Conservation (phyloP, 345 rosid genomes). For the Eucalyptus melliodora region DNA sequence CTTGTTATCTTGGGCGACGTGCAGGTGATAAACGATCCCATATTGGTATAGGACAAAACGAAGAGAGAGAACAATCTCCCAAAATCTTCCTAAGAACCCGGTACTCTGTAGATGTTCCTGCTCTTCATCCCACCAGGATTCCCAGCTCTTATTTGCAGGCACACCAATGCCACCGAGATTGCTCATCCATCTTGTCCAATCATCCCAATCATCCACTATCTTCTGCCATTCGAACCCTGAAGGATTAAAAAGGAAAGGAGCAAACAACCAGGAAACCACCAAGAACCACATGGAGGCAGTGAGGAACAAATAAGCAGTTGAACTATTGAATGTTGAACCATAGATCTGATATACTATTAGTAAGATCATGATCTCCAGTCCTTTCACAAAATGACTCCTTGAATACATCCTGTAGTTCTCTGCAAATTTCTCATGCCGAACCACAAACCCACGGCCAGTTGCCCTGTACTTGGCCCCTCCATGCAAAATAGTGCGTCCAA, state of each 20-base stretch:
- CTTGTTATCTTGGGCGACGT: constrained; percentile 38
- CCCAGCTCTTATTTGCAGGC: constrained; percentile 93
- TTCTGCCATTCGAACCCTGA: constrained; percentile 99
- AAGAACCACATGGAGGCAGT: constrained; percentile 87
- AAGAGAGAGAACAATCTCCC: constrained; percentile 67
- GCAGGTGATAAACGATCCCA: constrained; percentile 77
- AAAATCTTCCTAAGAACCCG: constrained; percentile 53
- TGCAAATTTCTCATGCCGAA: constrained; percentile 92
- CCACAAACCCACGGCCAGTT: constrained; percentile 99
- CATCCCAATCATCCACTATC: constrained; percentile 97
- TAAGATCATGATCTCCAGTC: constrained; percentile 65
- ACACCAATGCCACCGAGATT: constrained; percentile 94
- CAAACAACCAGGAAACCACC: constrained; percentile 73
- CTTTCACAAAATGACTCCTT: constrained; percentile 93
- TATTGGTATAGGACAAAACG: constrained; percentile 82
- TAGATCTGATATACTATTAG: constrained; percentile 62
- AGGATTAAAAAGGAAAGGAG: constrained; percentile 89
- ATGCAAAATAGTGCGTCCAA: constrained; percentile 85
- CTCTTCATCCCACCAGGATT: constrained; percentile 99
- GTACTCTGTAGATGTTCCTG: constrained; percentile 84
- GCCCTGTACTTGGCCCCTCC: constrained; percentile 99
- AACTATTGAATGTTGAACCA: constrained; percentile 29
- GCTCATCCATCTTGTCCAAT: constrained; percentile 92
- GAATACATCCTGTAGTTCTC: constrained; percentile 98
- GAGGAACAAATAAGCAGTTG: constrained; percentile 25